Base-by-base conservation (phyloP, 805 yeast species). In the Zygotorulaspora chibaensis region DNA sequence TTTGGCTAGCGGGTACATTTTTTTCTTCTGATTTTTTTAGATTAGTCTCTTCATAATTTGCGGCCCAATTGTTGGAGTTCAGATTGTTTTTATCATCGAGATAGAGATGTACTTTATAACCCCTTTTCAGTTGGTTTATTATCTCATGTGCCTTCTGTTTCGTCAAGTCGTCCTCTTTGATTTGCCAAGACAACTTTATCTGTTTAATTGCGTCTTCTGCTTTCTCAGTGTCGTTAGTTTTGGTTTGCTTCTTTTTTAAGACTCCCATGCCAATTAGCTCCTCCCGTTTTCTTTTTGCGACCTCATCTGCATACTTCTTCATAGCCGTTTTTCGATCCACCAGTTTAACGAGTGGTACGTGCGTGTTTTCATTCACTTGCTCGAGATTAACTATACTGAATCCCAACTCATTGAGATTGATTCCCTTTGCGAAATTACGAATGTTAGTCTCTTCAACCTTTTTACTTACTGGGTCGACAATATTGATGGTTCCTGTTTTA, bases 121-220 rank as follows among this genome's bases (percentile, higher is more conserved):
- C 80, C 46, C 72, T 76, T 30, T 66, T 63, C 47, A 78, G 51
- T 15, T 76, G 72, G 2, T 63, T 58, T 33, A 63, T 55, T 13
- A 80, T 74, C 53, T 80, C 85, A 43, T 70, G 68, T 11, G 66
- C 64, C 56, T 80, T 80, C 48, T 80, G 85, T 31, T 73, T 71
- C 23, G 56, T 59, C 46, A 80, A 63, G 59, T 80, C 85, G 35
- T 73, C 71, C 28, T 65, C 60, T n/a, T 74, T 72, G 16, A 80
- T 80, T 38, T 74, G 72, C 84, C 84, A 80, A 9, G 80, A 71
- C 3, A 80, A 59, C 35, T 73, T 72, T 28, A 80, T 62, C 27
- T 71, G 63, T 52, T 80, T 80, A n/a, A 70, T 50, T 27, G 70
- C 69, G 0, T 53, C 47, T 12, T 64, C 69, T 2, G 36, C 43